A percentile compares a stretch with the other conserved stretches of the same genome.
Conservation (phyloP, 176 grass and related monocot genomes). For the Thalia dealbata region DNA sequence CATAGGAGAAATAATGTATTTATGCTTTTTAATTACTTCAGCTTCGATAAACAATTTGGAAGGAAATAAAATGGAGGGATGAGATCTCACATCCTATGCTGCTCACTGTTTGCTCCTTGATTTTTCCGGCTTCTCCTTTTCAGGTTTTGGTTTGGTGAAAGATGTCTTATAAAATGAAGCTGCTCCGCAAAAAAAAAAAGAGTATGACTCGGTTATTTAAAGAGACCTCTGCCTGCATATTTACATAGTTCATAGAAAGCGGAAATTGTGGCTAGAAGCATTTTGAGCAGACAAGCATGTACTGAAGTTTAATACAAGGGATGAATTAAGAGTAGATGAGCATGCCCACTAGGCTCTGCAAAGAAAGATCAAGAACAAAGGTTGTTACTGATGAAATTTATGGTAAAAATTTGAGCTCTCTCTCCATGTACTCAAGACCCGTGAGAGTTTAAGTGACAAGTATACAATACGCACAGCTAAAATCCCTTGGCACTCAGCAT, state of each 20-base stretch:
- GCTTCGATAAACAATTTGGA: not conserved
- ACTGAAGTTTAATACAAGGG: too few relatives aligned
- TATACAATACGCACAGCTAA: too few relatives aligned
- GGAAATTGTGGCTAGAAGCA: not conserved
- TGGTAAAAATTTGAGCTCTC: too few relatives aligned
- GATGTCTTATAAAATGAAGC: slow-evolving; percentile 8
- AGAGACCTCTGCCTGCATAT: not conserved
- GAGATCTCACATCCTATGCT: not conserved
- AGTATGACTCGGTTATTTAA: not conserved
- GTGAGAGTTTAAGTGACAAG: too few relatives aligned
- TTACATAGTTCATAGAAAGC: not conserved
- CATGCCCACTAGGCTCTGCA: too few relatives aligned
- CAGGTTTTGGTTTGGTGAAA: not conserved
- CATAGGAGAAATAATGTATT: not conserved
- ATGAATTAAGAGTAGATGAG: not conserved
- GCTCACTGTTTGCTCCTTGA: not conserved
- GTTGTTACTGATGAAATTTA: too few relatives aligned
- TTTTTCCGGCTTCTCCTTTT: not conserved
- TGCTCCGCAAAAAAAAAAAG: not conserved
- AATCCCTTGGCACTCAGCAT: too few relatives aligned
- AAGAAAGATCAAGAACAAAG: too few relatives aligned
- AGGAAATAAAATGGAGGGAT: not conserved
- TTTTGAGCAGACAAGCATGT: too few relatives aligned
- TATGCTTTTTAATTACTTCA: not conserved
- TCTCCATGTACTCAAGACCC: too few relatives aligned